Evolutionary conservation across 208 protist genomes (phyloP).

Genomic region (Trichomonas tenax): DNA sequence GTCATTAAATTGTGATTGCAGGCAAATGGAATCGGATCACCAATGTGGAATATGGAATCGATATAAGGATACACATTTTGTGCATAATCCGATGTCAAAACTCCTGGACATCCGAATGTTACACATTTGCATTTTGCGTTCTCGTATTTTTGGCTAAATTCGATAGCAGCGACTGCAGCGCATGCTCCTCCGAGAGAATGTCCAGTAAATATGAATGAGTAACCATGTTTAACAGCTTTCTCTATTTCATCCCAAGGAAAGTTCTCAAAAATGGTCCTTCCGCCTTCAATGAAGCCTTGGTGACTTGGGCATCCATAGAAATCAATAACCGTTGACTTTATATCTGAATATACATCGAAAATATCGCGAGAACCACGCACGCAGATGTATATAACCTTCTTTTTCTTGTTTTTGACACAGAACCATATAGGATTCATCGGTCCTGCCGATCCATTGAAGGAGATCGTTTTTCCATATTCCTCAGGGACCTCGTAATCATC

Average conservation of each 20-base stretch:
- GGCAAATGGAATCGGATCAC: background rate
- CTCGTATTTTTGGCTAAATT: background rate
- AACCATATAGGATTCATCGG: background rate
- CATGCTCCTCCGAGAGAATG: background rate
- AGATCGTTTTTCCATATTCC: background rate
- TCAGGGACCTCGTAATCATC: background rate
- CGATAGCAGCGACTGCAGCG: background rate
- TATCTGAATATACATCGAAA: background rate
- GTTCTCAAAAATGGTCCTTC: background rate
- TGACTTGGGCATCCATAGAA: background rate
- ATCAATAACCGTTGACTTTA: background rate
- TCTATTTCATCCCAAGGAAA: background rate
- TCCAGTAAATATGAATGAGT: background rate
- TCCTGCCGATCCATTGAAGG: background rate
- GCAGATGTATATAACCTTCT: background rate
- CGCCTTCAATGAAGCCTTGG: background rate
- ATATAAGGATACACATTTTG: background rate
- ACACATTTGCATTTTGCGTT: background rate
- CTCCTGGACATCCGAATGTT: background rate
- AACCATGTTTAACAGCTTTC: background rate
- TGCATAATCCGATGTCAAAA: background rate
- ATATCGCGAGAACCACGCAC: background rate
- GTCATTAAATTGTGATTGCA: background rate
- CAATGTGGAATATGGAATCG: background rate
- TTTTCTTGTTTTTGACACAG: background rate